A percentile compares a stretch with the other conserved stretches of the same genome.
These are phyloP conservation scores for Ziziphus jujuba DNA, from an alignment of 306 rosid genomes.

Conservation along the genomic window DNA sequence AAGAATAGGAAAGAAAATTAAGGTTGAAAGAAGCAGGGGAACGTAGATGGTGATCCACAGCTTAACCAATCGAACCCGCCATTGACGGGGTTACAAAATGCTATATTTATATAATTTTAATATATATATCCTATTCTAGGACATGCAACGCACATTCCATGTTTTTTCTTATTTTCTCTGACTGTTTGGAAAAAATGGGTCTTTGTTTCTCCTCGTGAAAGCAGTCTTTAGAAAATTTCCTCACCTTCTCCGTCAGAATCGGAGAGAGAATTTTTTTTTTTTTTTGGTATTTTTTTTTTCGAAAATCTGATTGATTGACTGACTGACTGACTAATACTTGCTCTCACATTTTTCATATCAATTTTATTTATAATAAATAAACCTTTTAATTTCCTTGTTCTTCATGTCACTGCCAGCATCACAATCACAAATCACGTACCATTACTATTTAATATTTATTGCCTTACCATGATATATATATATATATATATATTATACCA, in stretches of 20 bases:
- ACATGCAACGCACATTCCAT: constrained; percentile 5
- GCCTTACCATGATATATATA: too few species aligned
- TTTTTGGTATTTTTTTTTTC: too few species aligned
- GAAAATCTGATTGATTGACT: not conserved
- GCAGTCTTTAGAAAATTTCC: not conserved
- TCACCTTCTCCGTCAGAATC: constrained; percentile 8
- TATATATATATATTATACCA: too few species aligned
- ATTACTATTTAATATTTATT: too few species aligned
- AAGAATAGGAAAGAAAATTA: too few species aligned
- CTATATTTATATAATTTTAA: not conserved
- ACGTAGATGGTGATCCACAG: constrained; percentile 18
- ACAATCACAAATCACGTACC: too few species aligned
- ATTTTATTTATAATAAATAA: too few species aligned
- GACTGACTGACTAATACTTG: not conserved
- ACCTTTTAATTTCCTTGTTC: too few species aligned
- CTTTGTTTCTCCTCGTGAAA: not conserved
- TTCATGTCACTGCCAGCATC: too few species aligned
- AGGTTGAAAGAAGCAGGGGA: not conserved
- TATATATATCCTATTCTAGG: constrained; percentile 1
- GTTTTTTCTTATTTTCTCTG: not conserved
- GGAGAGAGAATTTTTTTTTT: not conserved
- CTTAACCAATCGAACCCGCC: constrained; percentile 17
- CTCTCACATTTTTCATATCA: not conserved
- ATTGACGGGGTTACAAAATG: constrained; percentile 3
- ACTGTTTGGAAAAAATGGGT: not conserved